Conservation (phyloP, 495 filamentous ascomycete species). For the Penicillium flavigenum region DNA sequence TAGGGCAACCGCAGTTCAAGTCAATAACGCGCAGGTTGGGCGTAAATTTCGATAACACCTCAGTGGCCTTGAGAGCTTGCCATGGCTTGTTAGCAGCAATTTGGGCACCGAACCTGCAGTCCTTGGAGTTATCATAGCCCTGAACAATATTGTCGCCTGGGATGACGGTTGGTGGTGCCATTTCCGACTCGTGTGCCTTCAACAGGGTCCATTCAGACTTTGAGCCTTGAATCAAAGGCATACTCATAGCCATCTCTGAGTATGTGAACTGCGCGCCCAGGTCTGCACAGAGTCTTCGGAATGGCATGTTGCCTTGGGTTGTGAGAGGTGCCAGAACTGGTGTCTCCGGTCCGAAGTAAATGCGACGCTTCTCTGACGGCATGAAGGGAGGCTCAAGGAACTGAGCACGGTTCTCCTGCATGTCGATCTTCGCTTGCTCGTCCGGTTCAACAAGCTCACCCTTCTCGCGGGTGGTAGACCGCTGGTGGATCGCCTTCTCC, state of each 20-base stretch:
- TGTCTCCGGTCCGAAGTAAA: conserved; percentile 93
- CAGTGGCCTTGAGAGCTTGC: conserved; percentile 81
- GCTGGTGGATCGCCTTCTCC: conserved; percentile 47
- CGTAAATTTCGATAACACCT: conserved; percentile 70
- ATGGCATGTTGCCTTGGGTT: conserved; percentile 96
- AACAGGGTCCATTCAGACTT: conserved; percentile 93
- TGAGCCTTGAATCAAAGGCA: conserved; percentile 86
- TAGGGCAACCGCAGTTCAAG: conserved; percentile 94
- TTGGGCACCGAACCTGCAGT: conserved; percentile 86
- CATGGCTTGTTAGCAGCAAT: conserved; percentile 88
- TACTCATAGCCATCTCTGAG: conserved; percentile 95
- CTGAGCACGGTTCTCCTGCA: conserved; percentile 70
- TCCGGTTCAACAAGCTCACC: conserved; percentile 13
- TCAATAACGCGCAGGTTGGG: conserved; percentile 86
- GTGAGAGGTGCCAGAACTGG: conserved; percentile 85
- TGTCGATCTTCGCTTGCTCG: conserved; percentile 30
- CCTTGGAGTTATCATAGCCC: conserved; percentile 76
- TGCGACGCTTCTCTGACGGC: conserved; percentile 85
- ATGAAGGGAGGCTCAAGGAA: conserved; percentile 82
- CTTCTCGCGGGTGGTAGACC: conserved; percentile 13
- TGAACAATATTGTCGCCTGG: conserved; percentile 53
- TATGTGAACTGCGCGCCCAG: conserved; percentile 92
- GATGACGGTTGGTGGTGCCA: conserved; percentile 57
- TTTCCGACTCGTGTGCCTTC: conserved; percentile 82
- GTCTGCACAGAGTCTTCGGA: conserved; percentile 85